Evolutionary conservation across 495 filamentous ascomycete genomes (phyloP).

Genomic region (Aspergillus heteromorphus): DNA sequence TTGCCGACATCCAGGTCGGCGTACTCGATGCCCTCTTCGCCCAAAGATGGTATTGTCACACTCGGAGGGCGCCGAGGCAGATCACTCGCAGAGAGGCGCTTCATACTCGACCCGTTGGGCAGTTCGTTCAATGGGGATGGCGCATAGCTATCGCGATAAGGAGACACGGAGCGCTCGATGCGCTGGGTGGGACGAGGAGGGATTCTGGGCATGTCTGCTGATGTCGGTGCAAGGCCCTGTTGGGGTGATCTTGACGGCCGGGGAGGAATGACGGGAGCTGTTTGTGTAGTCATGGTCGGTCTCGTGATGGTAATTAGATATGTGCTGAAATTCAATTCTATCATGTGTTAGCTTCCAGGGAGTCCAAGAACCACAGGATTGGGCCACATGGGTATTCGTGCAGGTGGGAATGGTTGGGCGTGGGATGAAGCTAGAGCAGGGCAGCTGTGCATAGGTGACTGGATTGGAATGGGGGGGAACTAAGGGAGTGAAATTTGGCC

Average conservation of each 20-base stretch:
- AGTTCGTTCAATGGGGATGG: conserved; percentile 80
- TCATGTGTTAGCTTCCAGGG: background rate
- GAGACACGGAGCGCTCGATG: conserved; percentile 72
- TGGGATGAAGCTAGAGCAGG: conserved; percentile 1
- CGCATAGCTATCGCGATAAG: conserved; percentile 69
- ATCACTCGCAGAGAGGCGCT: conserved; percentile 44
- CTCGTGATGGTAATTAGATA: conserved; percentile 1
- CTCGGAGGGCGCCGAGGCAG: conserved; percentile 62
- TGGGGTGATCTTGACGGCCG: conserved; percentile 48
- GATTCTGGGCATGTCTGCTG: conserved; percentile 40
- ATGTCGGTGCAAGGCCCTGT: conserved; percentile 22
- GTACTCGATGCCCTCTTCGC: conserved; percentile 88
- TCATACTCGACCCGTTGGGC: conserved; percentile 41
- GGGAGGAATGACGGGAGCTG: conserved; percentile 42
- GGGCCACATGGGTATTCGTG: background rate
- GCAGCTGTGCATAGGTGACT: conserved; percentile 2
- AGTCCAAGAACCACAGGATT: background rate
- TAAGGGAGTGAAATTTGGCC: background rate
- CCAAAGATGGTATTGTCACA: conserved; percentile 75
- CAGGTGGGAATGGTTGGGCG: background rate
- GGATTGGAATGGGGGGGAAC: background rate
- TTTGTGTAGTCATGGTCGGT: conserved; percentile 42
- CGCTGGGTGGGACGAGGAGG: conserved; percentile 71
- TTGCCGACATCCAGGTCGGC: conserved; percentile 51
- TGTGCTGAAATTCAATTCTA: background rate